phyloP scores from a whole-genome alignment of 1,139 yeast genomes.

The Suhomyces chickasaworum region DNA sequence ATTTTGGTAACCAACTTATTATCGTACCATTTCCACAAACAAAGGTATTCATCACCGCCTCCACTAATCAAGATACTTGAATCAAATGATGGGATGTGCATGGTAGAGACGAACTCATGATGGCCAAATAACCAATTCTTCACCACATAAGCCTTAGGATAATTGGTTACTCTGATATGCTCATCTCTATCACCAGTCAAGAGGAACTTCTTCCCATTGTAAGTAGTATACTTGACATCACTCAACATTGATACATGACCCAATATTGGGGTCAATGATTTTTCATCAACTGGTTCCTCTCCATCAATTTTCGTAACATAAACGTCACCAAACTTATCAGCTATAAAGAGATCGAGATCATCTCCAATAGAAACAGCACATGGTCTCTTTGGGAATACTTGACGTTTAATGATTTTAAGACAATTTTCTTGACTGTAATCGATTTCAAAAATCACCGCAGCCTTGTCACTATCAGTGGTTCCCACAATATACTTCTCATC shows the following conservation, averaged over 20 bases:
- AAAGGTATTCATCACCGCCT: constrained; percentile 85
- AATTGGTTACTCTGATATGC: constrained; percentile 85
- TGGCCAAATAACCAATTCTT: constrained; percentile 89
- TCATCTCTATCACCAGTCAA: constrained; percentile 94
- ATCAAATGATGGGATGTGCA: constrained; percentile 55
- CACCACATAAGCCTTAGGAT: constrained; percentile 75
- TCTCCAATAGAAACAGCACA: constrained; percentile 71
- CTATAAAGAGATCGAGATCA: constrained; percentile 59
- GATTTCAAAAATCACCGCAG: constrained; percentile 63
- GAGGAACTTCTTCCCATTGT: constrained; percentile 53
- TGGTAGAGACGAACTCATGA: constrained; percentile 70
- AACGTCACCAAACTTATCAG: constrained; percentile 98
- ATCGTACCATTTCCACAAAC: constrained; percentile 75
- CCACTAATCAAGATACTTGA: constrained; percentile 62
- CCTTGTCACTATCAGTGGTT: constrained; percentile 82
- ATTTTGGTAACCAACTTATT: constrained; percentile 51
- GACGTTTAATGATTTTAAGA: constrained; percentile 62
- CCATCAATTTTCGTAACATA: constrained; percentile 54
- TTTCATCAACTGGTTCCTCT: constrained; percentile 37
- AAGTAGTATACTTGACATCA: constrained; percentile 54
- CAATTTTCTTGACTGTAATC: constrained; percentile 36
- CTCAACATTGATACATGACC: constrained; percentile 98
- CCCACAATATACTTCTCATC: constrained; percentile 61
- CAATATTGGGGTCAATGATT: constrained; percentile 61
- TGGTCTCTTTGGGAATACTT: constrained; percentile 86